Conservation (phyloP, 1,139 yeast genomes). For the Scheffersomyces segobiensis region DNA sequence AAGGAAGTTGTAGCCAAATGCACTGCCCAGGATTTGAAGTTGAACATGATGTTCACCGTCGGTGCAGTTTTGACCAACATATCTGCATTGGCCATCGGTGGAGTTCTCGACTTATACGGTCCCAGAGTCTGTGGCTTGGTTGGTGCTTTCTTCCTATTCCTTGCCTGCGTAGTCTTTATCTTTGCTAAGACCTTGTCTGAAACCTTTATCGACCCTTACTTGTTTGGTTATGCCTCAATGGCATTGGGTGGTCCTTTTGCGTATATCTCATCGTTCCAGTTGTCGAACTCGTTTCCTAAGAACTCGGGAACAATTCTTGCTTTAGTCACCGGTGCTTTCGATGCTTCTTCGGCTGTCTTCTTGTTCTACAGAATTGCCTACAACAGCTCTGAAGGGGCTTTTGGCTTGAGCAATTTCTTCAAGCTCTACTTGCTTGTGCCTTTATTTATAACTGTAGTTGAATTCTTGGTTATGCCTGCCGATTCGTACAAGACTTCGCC, state of each 20-base stretch:
- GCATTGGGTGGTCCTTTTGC: constrained; percentile 52
- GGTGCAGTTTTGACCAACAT: constrained; percentile 48
- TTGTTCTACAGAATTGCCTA: constrained; percentile 37
- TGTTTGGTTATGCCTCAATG: constrained; percentile 40
- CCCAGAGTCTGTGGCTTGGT: constrained; percentile 45
- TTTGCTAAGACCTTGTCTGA: constrained; percentile 22
- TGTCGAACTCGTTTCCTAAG: constrained; percentile 45
- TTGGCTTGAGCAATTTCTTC: constrained; percentile 37
- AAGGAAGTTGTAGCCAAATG: constrained; percentile 26
- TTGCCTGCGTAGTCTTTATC: constrained; percentile 41
- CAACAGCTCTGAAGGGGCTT: constrained; percentile 24
- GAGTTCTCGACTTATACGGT: constrained; percentile 41
- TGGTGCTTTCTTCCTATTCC: constrained; percentile 39
- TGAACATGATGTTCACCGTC: constrained; percentile 48
- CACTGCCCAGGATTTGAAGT: constrained; percentile 42
- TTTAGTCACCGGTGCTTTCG: constrained; percentile 47
- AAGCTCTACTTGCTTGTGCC: constrained; percentile 41
- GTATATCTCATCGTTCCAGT: constrained; percentile 45
- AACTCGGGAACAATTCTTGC: constrained; percentile 45
- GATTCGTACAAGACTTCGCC: constrained; percentile 43
- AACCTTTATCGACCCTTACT: constrained; percentile 38
- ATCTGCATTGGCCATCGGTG: constrained; percentile 43
- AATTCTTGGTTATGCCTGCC: constrained; percentile 41
- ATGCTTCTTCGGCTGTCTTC: constrained; percentile 48
- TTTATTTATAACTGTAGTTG: constrained; percentile 37